phyloP scores from a whole-genome alignment of 257 asterid genomes.

The Petunia secreta region DNA sequence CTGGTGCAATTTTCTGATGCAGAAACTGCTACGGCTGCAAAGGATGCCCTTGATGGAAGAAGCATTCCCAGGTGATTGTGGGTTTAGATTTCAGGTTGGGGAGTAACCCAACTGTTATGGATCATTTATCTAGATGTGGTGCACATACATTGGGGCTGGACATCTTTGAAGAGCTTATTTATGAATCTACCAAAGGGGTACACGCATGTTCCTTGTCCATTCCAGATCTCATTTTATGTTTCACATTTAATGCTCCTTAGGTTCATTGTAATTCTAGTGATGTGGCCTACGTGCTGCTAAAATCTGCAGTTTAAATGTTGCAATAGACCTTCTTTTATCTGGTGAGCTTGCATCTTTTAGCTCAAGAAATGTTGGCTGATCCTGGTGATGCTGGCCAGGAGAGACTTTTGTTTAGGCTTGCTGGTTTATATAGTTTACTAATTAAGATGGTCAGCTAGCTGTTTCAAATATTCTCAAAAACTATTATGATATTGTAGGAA shows the following conservation, averaged over 20 bases:
- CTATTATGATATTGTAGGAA: neutral
- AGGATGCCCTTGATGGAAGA: conserved; percentile 95
- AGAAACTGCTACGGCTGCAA: conserved; percentile 82
- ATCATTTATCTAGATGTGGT: conserved; percentile 51
- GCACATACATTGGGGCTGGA: conserved; percentile 58
- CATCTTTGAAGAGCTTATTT: conserved; percentile 64
- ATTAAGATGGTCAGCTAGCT: neutral
- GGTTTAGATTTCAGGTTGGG: conserved; percentile 63
- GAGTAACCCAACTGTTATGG: conserved; percentile 54
- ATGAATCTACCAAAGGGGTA: conserved; percentile 60
- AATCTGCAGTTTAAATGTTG: neutral
- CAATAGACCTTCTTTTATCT: neutral
- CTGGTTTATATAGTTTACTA: neutral
- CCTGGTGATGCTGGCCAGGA: neutral
- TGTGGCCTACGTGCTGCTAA: conserved; percentile 14
- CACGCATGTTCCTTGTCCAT: conserved; percentile 68
- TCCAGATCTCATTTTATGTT: conserved; percentile 41
- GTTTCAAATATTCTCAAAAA: conserved; percentile 1
- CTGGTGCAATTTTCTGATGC: conserved; percentile 90
- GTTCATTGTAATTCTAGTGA: conserved; percentile 19
- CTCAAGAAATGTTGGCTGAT: conserved; percentile 13
- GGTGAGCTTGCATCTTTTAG: neutral
- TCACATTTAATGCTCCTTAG: conserved; percentile 36
- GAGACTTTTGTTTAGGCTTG: neutral
- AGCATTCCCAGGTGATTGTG: conserved; percentile 95